Percentiles rank a stretch among this genome's conserved stretches.
phyloP scores from a whole-genome alignment of 306 rosid genomes.

The Vigna unguiculata region DNA sequence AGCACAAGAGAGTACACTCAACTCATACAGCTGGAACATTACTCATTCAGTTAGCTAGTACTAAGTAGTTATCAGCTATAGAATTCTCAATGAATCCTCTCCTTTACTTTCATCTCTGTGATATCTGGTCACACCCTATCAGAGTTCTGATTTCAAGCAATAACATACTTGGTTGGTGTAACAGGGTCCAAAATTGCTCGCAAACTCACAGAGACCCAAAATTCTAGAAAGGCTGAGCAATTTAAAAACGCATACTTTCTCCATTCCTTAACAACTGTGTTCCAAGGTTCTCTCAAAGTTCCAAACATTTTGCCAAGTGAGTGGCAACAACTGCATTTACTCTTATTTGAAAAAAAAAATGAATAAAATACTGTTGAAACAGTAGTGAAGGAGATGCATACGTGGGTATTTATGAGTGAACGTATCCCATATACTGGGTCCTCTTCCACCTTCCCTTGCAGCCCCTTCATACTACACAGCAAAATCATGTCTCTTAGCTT shows the following conservation, averaged over 20 bases:
- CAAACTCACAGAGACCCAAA: neutral
- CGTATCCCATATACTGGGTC: conserved; percentile 50
- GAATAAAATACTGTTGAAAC: neutral
- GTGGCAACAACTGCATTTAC: neutral
- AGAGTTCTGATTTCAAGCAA: neutral
- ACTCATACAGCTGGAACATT: neutral
- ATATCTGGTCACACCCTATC: neutral
- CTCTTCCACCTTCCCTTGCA: conserved; percentile 52
- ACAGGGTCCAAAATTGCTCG: neutral
- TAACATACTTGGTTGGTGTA: neutral
- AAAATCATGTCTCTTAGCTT: neutral
- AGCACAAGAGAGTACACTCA: neutral
- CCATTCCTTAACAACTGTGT: neutral
- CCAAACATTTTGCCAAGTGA: neutral
- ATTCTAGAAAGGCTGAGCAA: conserved; percentile 5
- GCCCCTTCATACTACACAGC: conserved; percentile 61
- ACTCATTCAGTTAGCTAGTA: neutral
- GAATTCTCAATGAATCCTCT: neutral
- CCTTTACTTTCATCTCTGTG: neutral
- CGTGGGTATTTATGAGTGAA: conserved; percentile 49
- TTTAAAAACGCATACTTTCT: neutral
- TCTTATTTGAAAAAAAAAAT: neutral
- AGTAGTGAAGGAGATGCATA: neutral
- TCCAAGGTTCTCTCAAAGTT: neutral
- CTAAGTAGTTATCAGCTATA: neutral